Conservation (phyloP, 1,284 basidiomycete species). For the Leccinum insolens region DNA sequence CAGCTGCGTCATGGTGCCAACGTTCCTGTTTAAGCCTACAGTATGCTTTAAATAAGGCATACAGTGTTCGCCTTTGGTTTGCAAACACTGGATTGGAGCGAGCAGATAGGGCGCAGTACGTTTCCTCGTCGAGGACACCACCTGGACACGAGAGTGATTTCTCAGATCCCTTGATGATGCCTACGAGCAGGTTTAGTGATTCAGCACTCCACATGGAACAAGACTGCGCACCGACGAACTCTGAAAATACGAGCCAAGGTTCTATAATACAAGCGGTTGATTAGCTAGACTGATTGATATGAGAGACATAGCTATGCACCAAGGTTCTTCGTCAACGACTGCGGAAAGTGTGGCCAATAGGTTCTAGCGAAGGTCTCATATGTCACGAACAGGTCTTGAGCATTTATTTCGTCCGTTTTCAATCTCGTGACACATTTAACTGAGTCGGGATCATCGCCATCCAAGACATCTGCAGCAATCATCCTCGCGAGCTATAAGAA, state of each 20-base stretch:
- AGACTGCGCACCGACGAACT: conserved; percentile 56
- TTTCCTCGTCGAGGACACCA: conserved; percentile 45
- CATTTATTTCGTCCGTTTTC: conserved; percentile 17
- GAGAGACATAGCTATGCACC: conserved; percentile 39
- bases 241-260: conserved; percentile 65
- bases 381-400: conserved; percentile 39
- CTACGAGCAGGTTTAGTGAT: conserved; percentile 34
- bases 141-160: conserved; percentile 38
- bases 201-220: not conserved
- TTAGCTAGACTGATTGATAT: not conserved
- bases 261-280: conserved; percentile 39
- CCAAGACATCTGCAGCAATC: conserved; percentile 27
- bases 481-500: conserved; percentile 16
- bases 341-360: conserved; percentile 70
- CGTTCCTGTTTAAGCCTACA: conserved; percentile 46
- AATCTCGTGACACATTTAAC: conserved; percentile 7
- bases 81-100: conserved; percentile 60
- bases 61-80: conserved; percentile 49
- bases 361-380: conserved; percentile 52
- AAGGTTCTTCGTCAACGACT: conserved; percentile 54
- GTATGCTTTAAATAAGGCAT: conserved; percentile 60
- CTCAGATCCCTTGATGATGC: conserved; percentile 72
- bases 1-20: conserved; percentile 62
- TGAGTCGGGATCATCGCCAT: conserved; percentile 10
- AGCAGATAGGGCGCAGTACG: conserved; percentile 51